These are phyloP conservation scores for Protomyces macrosporus DNA, from an alignment of 1,139 yeast species.

Conservation along the genomic window DNA sequence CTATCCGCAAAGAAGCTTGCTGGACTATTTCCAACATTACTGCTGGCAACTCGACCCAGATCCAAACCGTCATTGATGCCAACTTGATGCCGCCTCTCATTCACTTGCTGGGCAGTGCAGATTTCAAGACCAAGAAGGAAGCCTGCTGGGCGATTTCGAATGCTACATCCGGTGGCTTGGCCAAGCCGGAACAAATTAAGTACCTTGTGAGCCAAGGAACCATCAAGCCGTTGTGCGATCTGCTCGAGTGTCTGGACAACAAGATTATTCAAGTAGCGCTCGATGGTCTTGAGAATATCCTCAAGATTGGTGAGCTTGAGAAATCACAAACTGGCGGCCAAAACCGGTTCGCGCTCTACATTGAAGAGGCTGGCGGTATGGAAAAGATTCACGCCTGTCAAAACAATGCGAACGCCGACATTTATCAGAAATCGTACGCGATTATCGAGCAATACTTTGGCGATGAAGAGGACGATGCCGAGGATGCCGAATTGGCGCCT, in stretches of 20 bases:
- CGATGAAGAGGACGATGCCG: constrained; percentile 70
- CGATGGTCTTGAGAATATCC: constrained; percentile 88
- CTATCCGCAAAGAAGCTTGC: constrained; percentile 94
- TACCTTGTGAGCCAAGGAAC: constrained; percentile 93
- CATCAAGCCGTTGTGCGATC: constrained; percentile 93
- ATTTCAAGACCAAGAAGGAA: constrained; percentile 92
- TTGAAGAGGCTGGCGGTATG: constrained; percentile 98
- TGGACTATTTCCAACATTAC: constrained; percentile 98
- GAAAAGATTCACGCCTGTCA: constrained; percentile 94
- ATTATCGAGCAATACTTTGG: constrained; percentile 88
- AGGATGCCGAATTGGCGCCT: constrained; percentile 73
- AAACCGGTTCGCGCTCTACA: constrained; percentile 82
- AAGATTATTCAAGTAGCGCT: constrained; percentile 90
- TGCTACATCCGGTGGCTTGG: constrained; percentile 92
- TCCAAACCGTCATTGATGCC: constrained; percentile 92
- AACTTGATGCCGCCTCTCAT: constrained; percentile 90
- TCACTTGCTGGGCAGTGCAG: constrained; percentile 73
- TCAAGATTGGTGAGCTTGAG: constrained; percentile 90
- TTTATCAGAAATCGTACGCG: constrained; percentile 82
- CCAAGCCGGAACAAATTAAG: constrained; percentile 87
- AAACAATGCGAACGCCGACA: constrained; percentile 81
- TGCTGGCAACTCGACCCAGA: constrained; percentile 92
- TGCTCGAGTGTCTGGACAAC: constrained; percentile 79
- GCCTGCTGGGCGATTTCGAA: constrained; percentile 99
- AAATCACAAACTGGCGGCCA: constrained; percentile 67